Base-by-base conservation (phyloP, 192 early-diverging fungal species). In the Chytriomyces confervae region DNA sequence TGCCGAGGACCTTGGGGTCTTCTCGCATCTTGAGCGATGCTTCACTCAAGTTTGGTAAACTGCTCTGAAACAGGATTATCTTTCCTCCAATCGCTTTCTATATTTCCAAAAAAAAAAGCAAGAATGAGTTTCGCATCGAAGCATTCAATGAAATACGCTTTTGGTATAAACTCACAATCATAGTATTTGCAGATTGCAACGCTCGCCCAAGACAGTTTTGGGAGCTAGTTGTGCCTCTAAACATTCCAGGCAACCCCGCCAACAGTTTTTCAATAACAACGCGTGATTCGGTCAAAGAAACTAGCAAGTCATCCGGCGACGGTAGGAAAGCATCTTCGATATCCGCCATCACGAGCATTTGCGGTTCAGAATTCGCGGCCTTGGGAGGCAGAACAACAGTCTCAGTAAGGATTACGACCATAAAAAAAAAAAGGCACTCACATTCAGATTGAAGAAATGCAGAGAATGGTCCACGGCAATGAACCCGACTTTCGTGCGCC, bases 341-440 rank as follows among this genome's bases (percentile, higher is more conserved):
- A 80, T 98, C 97, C 5, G 93, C 87, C 3, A 98, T 94, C 23
- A 96, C 93, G 24, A 98, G 83, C 94, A 98, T 95, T 81, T 97
- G 95, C 23, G 97, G 96, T 79, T 97, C 96, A 13, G 91, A 76
- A 45, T 89, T 45, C 11, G 67, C 69, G 10, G 84, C 57, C 86
- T 88, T 24, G 2, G 2, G 23, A 24, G 18, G 69, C 5, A 70
- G 46, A 69, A 57, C 8, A 62, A 46, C 23, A 62, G 63, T 20
- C 7, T 20, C 20, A 79, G 16, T 82, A 77, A 7, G 88, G 53
- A 71, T 86, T 7, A 67, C 7, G 20, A 74, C 1, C 5, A 13
- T 4, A 44, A 24, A 10, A 20, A 66, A 44, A n/a, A 77, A 66
- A 61, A 53, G 36, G n/a, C n/a, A 68, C 77, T 60, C 62, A 90